Conservation (phyloP, 805 yeast genomes). For the Kregervanrija fluxuum region DNA sequence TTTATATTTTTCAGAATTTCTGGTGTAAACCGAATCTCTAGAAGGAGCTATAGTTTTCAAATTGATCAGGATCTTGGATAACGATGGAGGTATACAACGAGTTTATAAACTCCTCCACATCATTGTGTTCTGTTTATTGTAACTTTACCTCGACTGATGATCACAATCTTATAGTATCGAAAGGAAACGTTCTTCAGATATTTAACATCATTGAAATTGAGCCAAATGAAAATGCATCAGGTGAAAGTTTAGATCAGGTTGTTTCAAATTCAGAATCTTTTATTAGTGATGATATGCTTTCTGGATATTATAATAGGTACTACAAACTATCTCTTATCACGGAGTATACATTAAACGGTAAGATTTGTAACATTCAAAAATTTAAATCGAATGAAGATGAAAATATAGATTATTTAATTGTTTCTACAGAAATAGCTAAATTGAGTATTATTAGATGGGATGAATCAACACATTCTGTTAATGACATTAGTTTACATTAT, state of each 20-base stretch:
- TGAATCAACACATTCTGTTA: slow-evolving; percentile 39
- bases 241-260: slow-evolving; percentile 6
- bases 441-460: slow-evolving; percentile 74
- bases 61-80: too few species aligned
- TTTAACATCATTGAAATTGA: slow-evolving; percentile 34
- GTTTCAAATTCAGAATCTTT: slow-evolving; percentile 15
- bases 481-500: slow-evolving; percentile 75
- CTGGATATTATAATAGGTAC: slow-evolving; percentile 11
- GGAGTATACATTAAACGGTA: slow-evolving; percentile 71
- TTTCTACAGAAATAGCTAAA: slow-evolving; percentile 71
- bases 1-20: background rate
- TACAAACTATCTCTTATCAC: slow-evolving; percentile 37
- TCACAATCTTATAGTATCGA: slow-evolving; percentile 59
- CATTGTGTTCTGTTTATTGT: slow-evolving; percentile 52
- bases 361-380: slow-evolving; percentile 48
- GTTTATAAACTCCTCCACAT: slow-evolving; percentile 68
- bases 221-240: slow-evolving; percentile 12
- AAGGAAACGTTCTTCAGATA: slow-evolving; percentile 62
- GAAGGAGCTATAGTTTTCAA: too few species aligned
- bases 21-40: background rate
- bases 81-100: slow-evolving; percentile 76
- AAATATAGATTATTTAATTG: slow-evolving; percentile 48
- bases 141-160: slow-evolving; percentile 29
- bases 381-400: slow-evolving; percentile 42
- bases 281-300: slow-evolving; percentile 16